These are phyloP conservation scores for Pezicula carpinea DNA, from an alignment of 2,329 filamentous ascomycete genomes.

Conservation along the genomic window DNA sequence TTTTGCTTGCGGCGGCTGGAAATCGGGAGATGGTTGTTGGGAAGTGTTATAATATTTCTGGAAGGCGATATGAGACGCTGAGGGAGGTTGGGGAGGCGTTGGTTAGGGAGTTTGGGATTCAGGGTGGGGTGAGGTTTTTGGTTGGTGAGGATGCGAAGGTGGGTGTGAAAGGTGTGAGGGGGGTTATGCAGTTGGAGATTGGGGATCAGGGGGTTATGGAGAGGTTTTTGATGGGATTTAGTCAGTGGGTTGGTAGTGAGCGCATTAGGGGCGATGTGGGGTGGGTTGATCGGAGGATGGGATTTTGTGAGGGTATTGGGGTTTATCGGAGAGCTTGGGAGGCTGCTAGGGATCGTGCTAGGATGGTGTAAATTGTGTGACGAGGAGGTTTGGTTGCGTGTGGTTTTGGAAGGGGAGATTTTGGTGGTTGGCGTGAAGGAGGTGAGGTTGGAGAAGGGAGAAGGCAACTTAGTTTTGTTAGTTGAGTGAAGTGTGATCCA, in stretches of 20 bases:
- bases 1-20: slow-evolving; percentile 37
- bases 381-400: too few species aligned
- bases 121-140: slow-evolving; percentile 24
- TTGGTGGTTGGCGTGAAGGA: too few species aligned
- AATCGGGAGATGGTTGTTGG: slow-evolving; percentile 30
- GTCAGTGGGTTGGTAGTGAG: not conserved
- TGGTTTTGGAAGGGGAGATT: too few species aligned
- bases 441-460: too few species aligned
- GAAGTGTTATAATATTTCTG: slow-evolving; percentile 42
- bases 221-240: not conserved
- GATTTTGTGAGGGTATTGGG: not conserved
- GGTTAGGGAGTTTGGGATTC: slow-evolving; percentile 35
- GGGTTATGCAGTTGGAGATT: not conserved
- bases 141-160: not conserved
- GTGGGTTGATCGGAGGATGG: not conserved
- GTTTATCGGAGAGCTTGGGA: not conserved
- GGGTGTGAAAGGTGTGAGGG: too few species aligned
- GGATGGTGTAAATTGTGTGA: too few species aligned
- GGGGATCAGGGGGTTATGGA: not conserved
- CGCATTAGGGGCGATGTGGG: not conserved
- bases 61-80: slow-evolving; percentile 38
- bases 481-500: too few species aligned
- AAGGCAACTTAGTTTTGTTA: too few species aligned
- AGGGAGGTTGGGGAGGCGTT: slow-evolving; percentile 34
- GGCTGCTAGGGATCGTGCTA: not conserved